Evolutionary conservation across 345 rosid species (phyloP), one percentile per base, ranked within the genome.

Genomic region (Geranium brycei): DNA sequence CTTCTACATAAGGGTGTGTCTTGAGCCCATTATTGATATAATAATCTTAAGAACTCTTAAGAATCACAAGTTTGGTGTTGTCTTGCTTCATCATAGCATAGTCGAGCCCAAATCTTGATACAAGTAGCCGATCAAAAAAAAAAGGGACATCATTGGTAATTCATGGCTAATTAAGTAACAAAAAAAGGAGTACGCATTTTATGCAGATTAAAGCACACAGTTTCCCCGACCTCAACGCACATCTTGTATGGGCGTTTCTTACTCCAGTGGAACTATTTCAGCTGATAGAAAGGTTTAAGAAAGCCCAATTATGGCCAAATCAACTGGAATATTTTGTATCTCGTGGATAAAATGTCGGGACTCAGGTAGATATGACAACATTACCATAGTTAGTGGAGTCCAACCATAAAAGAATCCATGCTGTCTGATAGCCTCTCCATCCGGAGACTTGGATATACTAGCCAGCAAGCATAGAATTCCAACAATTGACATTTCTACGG

Each of bases 401-500:
- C 99, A 93, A 40, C 96, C 99, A 71, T 88, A 82, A 70, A 93
- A 91, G 76, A 88, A 90, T 16, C 99, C 99, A 7, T 70, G 72
- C 70, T 62, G 75, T 72, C 80, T 83, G 58, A 91, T 93, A 30
- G 96, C 91, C 78, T 86, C 89, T 59, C 99, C 99, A 74, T 93
- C 99, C 10, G 99, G 99, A 78, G 99, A 93, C 74, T 85, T 90
- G 31, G 78, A 69, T 66, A 80, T 85, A 51, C 99, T 93, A 69
- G 65, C 82, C 77, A 88, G 71, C 78, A 93, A 75, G 78, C 99
- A 93, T 28, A 93, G 70, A 83, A 92, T 85, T 77, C 99, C 99
- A 72, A 85, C 91, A 62, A 93, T 57, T 55, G 99, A 93, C 99
- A 93, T 93, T 74, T 90, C 99, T 19, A 93, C 72, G 10, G 99